phyloP scores from a whole-genome alignment of 2,329 filamentous ascomycete species.

The Cryphonectria naterciae region DNA sequence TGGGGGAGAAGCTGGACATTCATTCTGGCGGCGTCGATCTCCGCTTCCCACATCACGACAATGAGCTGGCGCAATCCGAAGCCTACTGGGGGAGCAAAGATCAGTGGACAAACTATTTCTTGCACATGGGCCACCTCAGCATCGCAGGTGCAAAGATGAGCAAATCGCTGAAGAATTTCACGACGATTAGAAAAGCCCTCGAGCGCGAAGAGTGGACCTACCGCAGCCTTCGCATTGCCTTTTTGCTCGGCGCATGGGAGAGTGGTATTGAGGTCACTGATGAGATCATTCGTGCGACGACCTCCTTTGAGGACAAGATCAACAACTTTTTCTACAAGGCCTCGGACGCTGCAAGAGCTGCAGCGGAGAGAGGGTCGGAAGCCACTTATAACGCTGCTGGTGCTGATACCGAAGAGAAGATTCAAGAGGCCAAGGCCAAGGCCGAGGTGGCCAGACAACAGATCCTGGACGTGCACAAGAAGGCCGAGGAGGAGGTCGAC shows the following conservation, averaged over 20 bases:
- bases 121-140: slow-evolving; percentile 90
- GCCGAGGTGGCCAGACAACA: slow-evolving; percentile 29
- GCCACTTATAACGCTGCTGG: slow-evolving; percentile 13
- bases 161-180: slow-evolving; percentile 94
- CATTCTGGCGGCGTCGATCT: slow-evolving; percentile 93
- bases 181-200: slow-evolving; percentile 85
- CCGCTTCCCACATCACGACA: slow-evolving; percentile 90
- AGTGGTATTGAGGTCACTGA: slow-evolving; percentile 73
- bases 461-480: slow-evolving; percentile 53
- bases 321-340: slow-evolving; percentile 50
- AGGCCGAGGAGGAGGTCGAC: slow-evolving; percentile 61
- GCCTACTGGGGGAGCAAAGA: slow-evolving; percentile 62
- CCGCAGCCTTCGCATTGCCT: slow-evolving; percentile 68
- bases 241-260: slow-evolving; percentile 70
- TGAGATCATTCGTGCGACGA: slow-evolving; percentile 62
- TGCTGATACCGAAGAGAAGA: slow-evolving; percentile 19
- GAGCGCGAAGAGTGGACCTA: slow-evolving; percentile 66
- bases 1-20: slow-evolving; percentile 82
- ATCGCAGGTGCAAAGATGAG: slow-evolving; percentile 96
- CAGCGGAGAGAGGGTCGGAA: background rate
- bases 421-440: slow-evolving; percentile 29
- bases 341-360: slow-evolving; percentile 31
- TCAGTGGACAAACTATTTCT: slow-evolving; percentile 90
- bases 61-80: slow-evolving; percentile 78
- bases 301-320: slow-evolving; percentile 68